phyloP scores from a whole-genome alignment of 257 asterid genomes.

The Scutellaria galericulata region DNA sequence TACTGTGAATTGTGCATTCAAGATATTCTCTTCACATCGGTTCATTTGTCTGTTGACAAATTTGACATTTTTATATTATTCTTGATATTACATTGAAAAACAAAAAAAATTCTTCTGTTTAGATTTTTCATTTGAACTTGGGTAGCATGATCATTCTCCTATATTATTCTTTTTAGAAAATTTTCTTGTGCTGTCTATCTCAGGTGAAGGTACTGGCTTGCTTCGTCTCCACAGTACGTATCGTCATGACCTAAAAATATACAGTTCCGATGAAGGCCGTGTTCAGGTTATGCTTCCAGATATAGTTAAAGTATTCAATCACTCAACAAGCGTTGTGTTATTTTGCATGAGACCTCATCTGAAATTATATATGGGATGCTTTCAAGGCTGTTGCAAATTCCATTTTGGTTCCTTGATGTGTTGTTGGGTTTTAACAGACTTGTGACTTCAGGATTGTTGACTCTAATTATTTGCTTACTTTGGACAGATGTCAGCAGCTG shows the following conservation, averaged over 20 bases:
- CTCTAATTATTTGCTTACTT: constrained; percentile 19
- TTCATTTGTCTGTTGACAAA: constrained; percentile 1
- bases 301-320: constrained; percentile 21
- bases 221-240: constrained; percentile 99
- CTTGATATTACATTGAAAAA: neutral
- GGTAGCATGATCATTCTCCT: neutral
- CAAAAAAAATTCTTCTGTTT: too few relatives aligned
- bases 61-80: neutral
- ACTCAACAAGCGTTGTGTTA: constrained; percentile 16
- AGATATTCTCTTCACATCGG: constrained; percentile 1
- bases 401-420: constrained; percentile 22
- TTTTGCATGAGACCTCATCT: constrained; percentile 22
- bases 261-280: constrained; percentile 99
- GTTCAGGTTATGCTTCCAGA: constrained; percentile 72
- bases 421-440: too few relatives aligned
- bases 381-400: constrained; percentile 10
- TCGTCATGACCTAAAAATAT: constrained; percentile 94
- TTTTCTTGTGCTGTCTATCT: constrained; percentile 37
- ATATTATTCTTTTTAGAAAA: neutral
- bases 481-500: constrained; percentile 98
- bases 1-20: constrained; percentile 11
- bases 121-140: neutral
- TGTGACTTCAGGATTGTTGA: constrained; percentile 11
- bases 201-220: constrained; percentile 99
- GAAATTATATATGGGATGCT: constrained; percentile 17